Percentiles rank a stretch among this genome's conserved stretches.
phyloP scores from a whole-genome alignment of 1,284 basidiomycete genomes.

The Pseudomicrostroma phylloplanum region DNA sequence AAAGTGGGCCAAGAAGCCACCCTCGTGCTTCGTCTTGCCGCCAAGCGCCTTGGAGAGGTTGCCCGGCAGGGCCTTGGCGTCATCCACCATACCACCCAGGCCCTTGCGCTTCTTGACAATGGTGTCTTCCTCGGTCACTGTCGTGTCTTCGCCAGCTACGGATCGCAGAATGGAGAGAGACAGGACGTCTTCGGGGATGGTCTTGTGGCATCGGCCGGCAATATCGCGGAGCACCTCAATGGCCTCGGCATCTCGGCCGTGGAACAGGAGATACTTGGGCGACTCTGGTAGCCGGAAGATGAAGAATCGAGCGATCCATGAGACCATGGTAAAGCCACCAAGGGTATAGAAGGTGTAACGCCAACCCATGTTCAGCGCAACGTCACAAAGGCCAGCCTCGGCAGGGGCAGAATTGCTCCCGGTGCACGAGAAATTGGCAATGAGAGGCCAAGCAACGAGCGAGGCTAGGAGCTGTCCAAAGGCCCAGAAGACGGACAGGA shows the following conservation, averaged over 20 bases:
- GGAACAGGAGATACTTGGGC: slow-evolving; percentile 47
- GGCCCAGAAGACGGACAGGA: slow-evolving; percentile 49
- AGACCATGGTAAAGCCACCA: slow-evolving; percentile 41
- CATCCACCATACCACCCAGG: neutral
- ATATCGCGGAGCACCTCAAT: slow-evolving; percentile 41
- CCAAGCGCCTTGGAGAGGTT: slow-evolving; percentile 14
- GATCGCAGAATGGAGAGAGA: slow-evolving; percentile 45
- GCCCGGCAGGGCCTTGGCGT: slow-evolving; percentile 20
- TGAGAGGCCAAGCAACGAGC: slow-evolving; percentile 47
- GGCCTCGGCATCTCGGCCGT: slow-evolving; percentile 49
- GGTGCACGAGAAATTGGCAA: slow-evolving; percentile 43
- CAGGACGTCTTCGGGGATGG: slow-evolving; percentile 39
- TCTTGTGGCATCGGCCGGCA: slow-evolving; percentile 38
- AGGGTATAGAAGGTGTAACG: slow-evolving; percentile 46
- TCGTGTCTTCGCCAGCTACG: slow-evolving; percentile 44
- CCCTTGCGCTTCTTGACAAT: slow-evolving; percentile 16
- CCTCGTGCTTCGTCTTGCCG: too few relatives aligned
- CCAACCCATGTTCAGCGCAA: slow-evolving; percentile 41
- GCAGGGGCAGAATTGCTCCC: slow-evolving; percentile 16
- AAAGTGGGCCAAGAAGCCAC: slow-evolving; percentile 27
- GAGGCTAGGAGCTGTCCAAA: slow-evolving; percentile 45
- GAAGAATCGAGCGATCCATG: slow-evolving; percentile 43
- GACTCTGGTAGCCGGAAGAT: slow-evolving; percentile 48
- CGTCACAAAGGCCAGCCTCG: slow-evolving; percentile 19
- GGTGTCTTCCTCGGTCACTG: slow-evolving; percentile 17